Evolutionary conservation across 768 basidiomycete species (phyloP).

Genomic region (Rhodocollybia butyracea): DNA sequence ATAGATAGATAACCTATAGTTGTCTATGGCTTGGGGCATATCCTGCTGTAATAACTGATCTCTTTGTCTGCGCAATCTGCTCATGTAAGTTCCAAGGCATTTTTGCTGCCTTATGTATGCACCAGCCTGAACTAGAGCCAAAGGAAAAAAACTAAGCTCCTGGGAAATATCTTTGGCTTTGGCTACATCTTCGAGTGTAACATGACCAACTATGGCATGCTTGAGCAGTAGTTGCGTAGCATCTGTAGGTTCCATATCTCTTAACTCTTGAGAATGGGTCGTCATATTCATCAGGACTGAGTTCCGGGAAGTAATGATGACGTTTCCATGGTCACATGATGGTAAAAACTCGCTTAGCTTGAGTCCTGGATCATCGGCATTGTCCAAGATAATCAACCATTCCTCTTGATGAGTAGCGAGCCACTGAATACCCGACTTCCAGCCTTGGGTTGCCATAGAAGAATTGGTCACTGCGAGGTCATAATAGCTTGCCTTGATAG

Average conservation of each 20-base stretch:
- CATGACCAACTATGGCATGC: neutral
- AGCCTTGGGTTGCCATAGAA: neutral
- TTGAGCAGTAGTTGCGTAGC: neutral
- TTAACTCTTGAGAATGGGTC: neutral
- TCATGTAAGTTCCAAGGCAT: neutral
- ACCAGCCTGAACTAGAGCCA: conserved; percentile 4
- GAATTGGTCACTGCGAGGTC: neutral
- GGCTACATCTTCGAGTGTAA: neutral
- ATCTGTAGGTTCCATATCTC: neutral
- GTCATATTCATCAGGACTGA: neutral
- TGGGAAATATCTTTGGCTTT: neutral
- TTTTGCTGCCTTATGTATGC: neutral
- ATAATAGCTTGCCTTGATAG: neutral
- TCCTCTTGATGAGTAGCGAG: neutral
- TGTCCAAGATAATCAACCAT: conserved; percentile 11
- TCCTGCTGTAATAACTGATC: neutral
- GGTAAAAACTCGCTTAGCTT: neutral
- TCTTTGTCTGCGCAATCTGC: neutral
- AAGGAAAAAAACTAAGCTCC: neutral
- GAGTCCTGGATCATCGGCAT: conserved; percentile 10
- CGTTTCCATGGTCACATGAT: conserved; percentile 8
- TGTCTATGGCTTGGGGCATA: neutral
- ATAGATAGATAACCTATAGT: neutral
- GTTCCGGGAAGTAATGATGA: conserved; percentile 10
- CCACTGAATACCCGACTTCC: neutral